Base-by-base conservation (phyloP, 2,329 filamentous ascomycete genomes). In the Xylaria sp. region DNA sequence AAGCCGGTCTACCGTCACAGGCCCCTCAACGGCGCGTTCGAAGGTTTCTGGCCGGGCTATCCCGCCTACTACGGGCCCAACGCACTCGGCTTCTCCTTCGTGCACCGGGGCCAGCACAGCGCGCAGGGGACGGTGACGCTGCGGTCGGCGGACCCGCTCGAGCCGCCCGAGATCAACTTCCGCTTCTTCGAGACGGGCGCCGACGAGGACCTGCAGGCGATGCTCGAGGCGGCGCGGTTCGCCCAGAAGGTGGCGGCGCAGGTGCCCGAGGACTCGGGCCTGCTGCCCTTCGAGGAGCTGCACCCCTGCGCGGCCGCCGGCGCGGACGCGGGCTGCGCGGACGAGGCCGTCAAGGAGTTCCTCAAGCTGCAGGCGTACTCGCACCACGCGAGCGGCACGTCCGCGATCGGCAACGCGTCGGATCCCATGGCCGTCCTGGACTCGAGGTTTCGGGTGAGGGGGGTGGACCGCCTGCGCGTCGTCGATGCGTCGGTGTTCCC, bases 131-230 rank as follows among this genome's bases (percentile, higher is more conserved):
- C 77, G 1, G 86, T 91, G 4, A 78, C 69, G 1, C 78, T 91
- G 2, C 76, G 75, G 19, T 87, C 84, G 0, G 72, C 80, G 0
- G 80, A 90, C 64, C 87, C 87, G 0, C 79, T 83, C 1, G 86
- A 89, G 47, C 73, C 78, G 4, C 88, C 88, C 0, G 71, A 81
- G 7, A 87, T 90, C 60, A 74, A 76, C 52, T 87, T 85, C 72
- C 82, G 84, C 66, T 87, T 80, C 69, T 87, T 83, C 71, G 76
- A 78, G 43, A 73, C 74, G 0, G 80, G 81, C 11, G 72, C 65
- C 11, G 74, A 78, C 8, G 51, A 62, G 34, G 65, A 67, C 43
- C 46, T 66, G 39, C 57, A 63, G 45, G 61, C 61, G 11, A 60
- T 66, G 59, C 48, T 63, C 11, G 65, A 67, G 37, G 65, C 65